phyloP scores from a whole-genome alignment of 768 basidiomycete genomes.

The Mycena floridula region DNA sequence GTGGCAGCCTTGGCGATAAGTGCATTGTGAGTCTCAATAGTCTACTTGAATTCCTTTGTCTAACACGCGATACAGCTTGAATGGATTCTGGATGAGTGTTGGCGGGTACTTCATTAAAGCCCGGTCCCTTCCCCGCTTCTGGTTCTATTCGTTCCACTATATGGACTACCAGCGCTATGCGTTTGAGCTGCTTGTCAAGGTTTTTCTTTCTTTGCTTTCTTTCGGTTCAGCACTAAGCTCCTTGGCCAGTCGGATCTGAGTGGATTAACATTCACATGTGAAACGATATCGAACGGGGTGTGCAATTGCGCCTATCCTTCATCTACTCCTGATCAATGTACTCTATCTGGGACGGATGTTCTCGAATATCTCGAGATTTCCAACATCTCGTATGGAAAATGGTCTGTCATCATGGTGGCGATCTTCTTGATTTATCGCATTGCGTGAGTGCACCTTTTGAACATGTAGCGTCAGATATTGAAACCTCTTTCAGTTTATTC shows the following conservation, averaged over 20 bases:
- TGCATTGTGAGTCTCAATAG: slow-evolving; percentile 26
- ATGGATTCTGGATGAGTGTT: slow-evolving; percentile 58
- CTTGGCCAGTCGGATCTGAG: slow-evolving; percentile 37
- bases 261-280: slow-evolving; percentile 39
- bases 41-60: slow-evolving; percentile 10
- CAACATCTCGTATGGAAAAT: slow-evolving; percentile 36
- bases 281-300: slow-evolving; percentile 11
- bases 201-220: slow-evolving; percentile 11
- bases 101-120: slow-evolving; percentile 47
- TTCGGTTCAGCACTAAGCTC: slow-evolving; percentile 17
- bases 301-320: slow-evolving; percentile 48
- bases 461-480: neutral
- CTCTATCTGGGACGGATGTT: slow-evolving; percentile 44
- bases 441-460: slow-evolving; percentile 23
- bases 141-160: slow-evolving; percentile 51
- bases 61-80: slow-evolving; percentile 21
- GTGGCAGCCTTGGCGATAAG: slow-evolving; percentile 53
- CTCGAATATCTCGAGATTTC: slow-evolving; percentile 40
- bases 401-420: slow-evolving; percentile 36
- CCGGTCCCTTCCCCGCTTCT: slow-evolving; percentile 47
- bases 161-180: slow-evolving; percentile 49
- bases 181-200: slow-evolving; percentile 31
- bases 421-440: slow-evolving; percentile 42
- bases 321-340: slow-evolving; percentile 36
- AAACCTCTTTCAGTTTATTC: neutral